Evolutionary conservation across 2,329 filamentous ascomycete species (phyloP), one percentile per base, ranked within the genome.

Genomic region (Triangularia verruculosa): DNA sequence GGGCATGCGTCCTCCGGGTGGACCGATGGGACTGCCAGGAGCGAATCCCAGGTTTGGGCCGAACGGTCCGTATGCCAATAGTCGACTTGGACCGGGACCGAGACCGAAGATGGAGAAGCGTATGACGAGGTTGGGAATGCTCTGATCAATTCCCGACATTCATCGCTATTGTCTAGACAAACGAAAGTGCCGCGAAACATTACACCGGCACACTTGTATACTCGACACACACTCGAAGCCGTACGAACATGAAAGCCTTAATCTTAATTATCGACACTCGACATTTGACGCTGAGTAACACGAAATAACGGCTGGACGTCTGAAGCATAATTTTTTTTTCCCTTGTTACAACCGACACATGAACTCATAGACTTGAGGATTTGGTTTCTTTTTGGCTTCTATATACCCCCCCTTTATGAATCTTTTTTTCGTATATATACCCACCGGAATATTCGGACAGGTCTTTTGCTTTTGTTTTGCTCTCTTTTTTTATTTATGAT

Each of bases 41-140:
- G 58, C 55, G 12, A 22, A 72, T 68, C 51, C 74, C 72, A 17
- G 73, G 71, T 57, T 63, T 66, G 51, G 55, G 11, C 55, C 30
- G 39, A 43, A 59, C 24, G 53, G 47, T 2, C 51, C 51, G 39
- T 66, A 66, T 52, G 61, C 62, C 57, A 66, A 24, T 24, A 69
- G 70, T 70, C 73, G 51, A 64, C 74, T 79, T 20, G 77, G 76
- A 4, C 75, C 74, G 61, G 75, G 71, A 62, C 70, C 71, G 9
- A 77, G 77, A 70, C 80, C 82, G 57, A 78, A 77, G 67, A 85
- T 87, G 83, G 84, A 86, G 77, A 87, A 86, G 78, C 80, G 85
- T 68, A 86, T 83, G 79, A 87, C 85, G 64, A 79, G 85, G 66
- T 72, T 87, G 59, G 84, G 84, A 64, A 85, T 85, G 80, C 84